A percentile compares a stretch with the other conserved stretches of the same genome.
Conservation (phyloP, 306 rosid genomes). For the Alnus glutinosa region DNA sequence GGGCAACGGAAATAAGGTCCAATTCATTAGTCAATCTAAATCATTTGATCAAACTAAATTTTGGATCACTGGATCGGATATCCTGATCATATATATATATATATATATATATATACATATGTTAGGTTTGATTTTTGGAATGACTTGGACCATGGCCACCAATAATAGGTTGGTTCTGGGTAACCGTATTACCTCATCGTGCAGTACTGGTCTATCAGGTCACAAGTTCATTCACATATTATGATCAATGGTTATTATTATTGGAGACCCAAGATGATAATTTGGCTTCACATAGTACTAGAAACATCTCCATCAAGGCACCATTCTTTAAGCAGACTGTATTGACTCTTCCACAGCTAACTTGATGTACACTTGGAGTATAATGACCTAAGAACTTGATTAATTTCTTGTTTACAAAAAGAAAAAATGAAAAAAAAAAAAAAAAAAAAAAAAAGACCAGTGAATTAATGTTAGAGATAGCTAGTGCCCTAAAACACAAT, state of each 20-base stretch:
- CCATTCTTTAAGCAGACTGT: background rate
- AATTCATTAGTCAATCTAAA: background rate
- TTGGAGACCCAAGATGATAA: too few species aligned
- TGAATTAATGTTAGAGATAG: too few species aligned
- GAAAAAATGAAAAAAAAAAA: too few species aligned
- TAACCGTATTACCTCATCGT: background rate
- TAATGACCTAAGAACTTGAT: background rate
- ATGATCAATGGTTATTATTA: too few species aligned
- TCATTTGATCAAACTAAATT: background rate
- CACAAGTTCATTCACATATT: background rate
- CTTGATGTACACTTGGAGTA: background rate
- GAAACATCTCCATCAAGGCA: background rate
- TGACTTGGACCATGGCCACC: background rate
- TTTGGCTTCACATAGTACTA: background rate
- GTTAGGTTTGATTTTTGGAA: conserved; percentile 6
- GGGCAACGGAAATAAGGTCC: background rate
- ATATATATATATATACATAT: background rate
- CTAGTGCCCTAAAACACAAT: too few species aligned
- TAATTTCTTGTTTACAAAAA: too few species aligned
- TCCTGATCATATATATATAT: too few species aligned
- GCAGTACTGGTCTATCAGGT: background rate
- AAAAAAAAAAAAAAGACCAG: too few species aligned
- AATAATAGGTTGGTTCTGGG: background rate
- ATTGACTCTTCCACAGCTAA: background rate
- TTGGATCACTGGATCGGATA: background rate